A percentile compares a stretch with the other conserved stretches of the same genome.
Evolutionary conservation across 306 rosid genomes (phyloP).

Genomic region (Quercus ilex): DNA sequence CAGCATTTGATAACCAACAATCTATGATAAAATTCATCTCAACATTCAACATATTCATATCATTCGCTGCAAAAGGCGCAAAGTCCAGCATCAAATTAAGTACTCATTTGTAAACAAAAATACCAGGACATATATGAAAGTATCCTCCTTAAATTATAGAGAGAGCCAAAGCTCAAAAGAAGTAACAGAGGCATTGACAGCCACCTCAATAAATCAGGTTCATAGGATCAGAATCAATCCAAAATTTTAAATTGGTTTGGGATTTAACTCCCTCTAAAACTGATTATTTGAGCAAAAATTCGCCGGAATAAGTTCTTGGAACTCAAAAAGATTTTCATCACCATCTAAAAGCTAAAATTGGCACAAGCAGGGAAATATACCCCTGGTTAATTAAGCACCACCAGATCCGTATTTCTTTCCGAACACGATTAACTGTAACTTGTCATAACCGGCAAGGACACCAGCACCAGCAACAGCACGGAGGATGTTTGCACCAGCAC

Average conservation of each 20-base stretch:
- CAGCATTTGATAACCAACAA: background rate
- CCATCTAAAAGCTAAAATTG: constrained; percentile 52
- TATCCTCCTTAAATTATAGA: constrained; percentile 12
- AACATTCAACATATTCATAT: too few species aligned
- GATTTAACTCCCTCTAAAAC: constrained; percentile 50
- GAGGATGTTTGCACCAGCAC: constrained; percentile 91
- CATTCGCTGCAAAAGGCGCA: background rate
- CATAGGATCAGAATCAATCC: constrained; percentile 27
- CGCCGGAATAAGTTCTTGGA: constrained; percentile 51
- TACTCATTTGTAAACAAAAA: background rate
- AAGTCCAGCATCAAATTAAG: background rate
- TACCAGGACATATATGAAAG: background rate
- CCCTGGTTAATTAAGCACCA: constrained; percentile 51
- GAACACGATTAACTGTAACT: constrained; percentile 67
- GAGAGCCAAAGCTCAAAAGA: constrained; percentile 24
- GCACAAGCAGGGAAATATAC: background rate
- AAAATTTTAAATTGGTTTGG: constrained; percentile 40
- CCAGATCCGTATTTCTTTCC: constrained; percentile 95
- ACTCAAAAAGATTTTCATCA: constrained; percentile 69
- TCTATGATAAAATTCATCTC: too few species aligned
- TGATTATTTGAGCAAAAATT: constrained; percentile 70
- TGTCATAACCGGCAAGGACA: constrained; percentile 90
- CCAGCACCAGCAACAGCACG: constrained; percentile 96
- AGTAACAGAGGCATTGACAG: constrained; percentile 29
- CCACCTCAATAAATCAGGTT: constrained; percentile 49